Conservation (phyloP, 1,284 basidiomycete species). For the Microbotryomycetes sp. region DNA sequence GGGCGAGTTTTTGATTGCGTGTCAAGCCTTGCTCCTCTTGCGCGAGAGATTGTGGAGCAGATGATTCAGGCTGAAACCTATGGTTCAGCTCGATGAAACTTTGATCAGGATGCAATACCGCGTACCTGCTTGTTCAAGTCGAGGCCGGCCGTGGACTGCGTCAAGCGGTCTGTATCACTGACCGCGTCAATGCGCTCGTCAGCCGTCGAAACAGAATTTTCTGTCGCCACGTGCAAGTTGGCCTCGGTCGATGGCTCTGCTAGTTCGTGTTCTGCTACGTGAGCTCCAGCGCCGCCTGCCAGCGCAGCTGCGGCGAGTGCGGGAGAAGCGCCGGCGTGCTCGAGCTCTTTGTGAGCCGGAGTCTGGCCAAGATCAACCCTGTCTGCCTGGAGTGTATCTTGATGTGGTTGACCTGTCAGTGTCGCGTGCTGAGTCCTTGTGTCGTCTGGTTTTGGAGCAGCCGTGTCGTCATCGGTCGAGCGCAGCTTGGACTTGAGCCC, state of each 20-base stretch:
- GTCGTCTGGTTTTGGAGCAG: not conserved
- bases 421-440: not conserved
- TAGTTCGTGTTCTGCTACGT: constrained; percentile 6
- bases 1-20: not conserved
- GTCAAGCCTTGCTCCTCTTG: not conserved
- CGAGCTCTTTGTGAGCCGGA: not conserved
- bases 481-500: not conserved
- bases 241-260: too few species aligned
- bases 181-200: too few species aligned
- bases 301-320: not conserved
- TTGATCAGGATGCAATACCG: too few species aligned
- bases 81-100: too few species aligned
- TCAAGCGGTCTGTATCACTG: too few species aligned
- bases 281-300: constrained; percentile 14
- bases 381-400: not conserved
- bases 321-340: not conserved
- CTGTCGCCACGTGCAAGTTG: too few species aligned
- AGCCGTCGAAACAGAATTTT: too few species aligned
- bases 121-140: too few species aligned
- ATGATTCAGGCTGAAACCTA: too few species aligned
- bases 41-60: not conserved
- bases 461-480: not conserved
- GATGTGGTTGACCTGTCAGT: not conserved
- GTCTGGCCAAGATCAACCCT: not conserved
- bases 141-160: not conserved